These are phyloP conservation scores for Neonectria hederae DNA, from an alignment of 2,329 filamentous ascomycete species.

Conservation along the genomic window DNA sequence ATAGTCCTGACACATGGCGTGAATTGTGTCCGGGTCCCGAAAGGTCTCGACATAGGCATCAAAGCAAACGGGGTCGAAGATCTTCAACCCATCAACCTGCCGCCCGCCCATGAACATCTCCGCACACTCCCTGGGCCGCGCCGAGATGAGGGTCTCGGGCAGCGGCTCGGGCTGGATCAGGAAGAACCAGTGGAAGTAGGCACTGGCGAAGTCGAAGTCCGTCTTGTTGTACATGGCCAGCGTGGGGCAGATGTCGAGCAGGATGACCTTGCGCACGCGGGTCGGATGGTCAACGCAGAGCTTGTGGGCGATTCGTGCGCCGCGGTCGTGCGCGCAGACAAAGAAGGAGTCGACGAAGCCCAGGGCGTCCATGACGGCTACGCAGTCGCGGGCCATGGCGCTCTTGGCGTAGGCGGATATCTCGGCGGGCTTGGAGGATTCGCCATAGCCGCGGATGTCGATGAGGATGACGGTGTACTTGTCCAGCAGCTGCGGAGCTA, in stretches of 20 bases:
- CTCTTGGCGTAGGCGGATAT: constrained; percentile 56
- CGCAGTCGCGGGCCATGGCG: constrained; percentile 58
- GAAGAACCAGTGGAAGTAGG: constrained; percentile 69
- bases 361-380: constrained; percentile 56
- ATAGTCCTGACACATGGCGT: constrained; percentile 66
- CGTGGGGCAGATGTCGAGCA: constrained; percentile 65
- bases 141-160: constrained; percentile 58
- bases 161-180: constrained; percentile 62
- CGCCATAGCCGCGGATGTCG: constrained; percentile 63
- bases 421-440: constrained; percentile 55
- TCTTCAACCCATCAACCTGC: constrained; percentile 46
- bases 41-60: constrained; percentile 55
- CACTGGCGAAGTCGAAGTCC: constrained; percentile 53
- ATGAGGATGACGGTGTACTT: constrained; percentile 56
- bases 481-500: constrained; percentile 51
- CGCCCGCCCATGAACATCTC: constrained; percentile 54
- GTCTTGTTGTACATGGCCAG: constrained; percentile 61
- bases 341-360: constrained; percentile 51
- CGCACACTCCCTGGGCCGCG: constrained; percentile 51
- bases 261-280: constrained; percentile 53
- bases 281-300: constrained; percentile 58
- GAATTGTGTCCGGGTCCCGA: constrained; percentile 52
- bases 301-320: constrained; percentile 64
- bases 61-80: constrained; percentile 48
- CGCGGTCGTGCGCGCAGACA: constrained; percentile 66